These are phyloP conservation scores for Debaryomycetaceae sp. DNA, from an alignment of 1,139 yeast genomes.

Conservation along the genomic window DNA sequence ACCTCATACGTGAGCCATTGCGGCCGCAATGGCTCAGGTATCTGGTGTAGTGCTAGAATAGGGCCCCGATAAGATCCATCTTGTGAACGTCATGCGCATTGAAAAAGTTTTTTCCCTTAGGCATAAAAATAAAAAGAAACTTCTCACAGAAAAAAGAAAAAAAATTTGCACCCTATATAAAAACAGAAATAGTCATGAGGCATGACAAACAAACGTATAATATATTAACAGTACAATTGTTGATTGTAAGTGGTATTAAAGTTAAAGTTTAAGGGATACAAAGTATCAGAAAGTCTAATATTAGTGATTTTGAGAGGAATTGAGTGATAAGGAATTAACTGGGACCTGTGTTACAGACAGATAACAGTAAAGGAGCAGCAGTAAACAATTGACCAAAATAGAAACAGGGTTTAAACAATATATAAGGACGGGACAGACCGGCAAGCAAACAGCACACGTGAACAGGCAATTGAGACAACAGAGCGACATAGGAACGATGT, in stretches of 20 bases:
- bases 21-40: background rate
- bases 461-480: constrained; percentile 1
- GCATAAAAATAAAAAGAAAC: constrained; percentile 6
- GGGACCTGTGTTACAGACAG: background rate
- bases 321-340: background rate
- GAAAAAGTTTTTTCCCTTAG: background rate
- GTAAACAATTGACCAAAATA: too few species aligned
- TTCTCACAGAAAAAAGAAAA: constrained; percentile 5
- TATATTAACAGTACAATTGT: background rate
- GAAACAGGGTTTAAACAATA: too few species aligned
- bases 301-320: background rate
- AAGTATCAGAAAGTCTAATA: background rate
- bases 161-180: constrained; percentile 7
- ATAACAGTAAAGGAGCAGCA: too few species aligned
- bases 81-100: background rate
- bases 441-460: background rate
- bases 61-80: background rate
- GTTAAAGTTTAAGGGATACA: too few species aligned
- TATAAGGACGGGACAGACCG: background rate
- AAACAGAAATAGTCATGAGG: constrained; percentile 5
- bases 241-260: background rate
- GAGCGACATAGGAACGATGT: constrained; percentile 14
- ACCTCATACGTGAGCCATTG: background rate
- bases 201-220: constrained; percentile 4
- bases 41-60: too few species aligned